phyloP scores from a whole-genome alignment of 1,139 yeast genomes.

The Yamadazyma atlantica region DNA sequence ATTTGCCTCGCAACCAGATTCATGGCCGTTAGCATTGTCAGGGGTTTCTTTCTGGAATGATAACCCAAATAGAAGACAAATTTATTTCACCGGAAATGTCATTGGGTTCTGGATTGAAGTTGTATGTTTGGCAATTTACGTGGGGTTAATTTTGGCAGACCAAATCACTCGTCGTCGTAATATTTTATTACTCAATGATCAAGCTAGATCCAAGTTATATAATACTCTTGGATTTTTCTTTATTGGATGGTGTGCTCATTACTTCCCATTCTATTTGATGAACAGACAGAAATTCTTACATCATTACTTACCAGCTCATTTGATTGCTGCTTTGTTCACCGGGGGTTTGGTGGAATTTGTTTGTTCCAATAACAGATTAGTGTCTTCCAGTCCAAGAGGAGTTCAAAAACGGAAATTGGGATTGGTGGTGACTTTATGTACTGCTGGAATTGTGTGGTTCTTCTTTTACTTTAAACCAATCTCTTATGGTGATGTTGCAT shows the following conservation, averaged over 20 bases:
- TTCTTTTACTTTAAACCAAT: slow-evolving; percentile 80
- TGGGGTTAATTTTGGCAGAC: slow-evolving; percentile 68
- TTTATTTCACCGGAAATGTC: slow-evolving; percentile 86
- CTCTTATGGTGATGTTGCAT: slow-evolving; percentile 74
- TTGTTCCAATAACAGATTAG: slow-evolving; percentile 54
- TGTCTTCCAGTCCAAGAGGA: slow-evolving; percentile 17
- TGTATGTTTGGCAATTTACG: slow-evolving; percentile 61
- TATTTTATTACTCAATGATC: slow-evolving; percentile 52
- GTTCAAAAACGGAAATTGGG: slow-evolving; percentile 27
- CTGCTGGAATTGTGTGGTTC: slow-evolving; percentile 55
- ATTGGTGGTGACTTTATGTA: slow-evolving; percentile 38
- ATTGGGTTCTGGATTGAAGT: slow-evolving; percentile 92
- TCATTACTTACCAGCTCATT: slow-evolving; percentile 95
- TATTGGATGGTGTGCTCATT: slow-evolving; percentile 85
- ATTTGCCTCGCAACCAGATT: slow-evolving; percentile 87
- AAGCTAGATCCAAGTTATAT: slow-evolving; percentile 73
- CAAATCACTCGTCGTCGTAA: slow-evolving; percentile 77
- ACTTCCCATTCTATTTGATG: slow-evolving; percentile 90
- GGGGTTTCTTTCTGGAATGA: slow-evolving; percentile 98
- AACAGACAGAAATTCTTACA: slow-evolving; percentile 90
- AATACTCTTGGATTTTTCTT: slow-evolving; percentile 83
- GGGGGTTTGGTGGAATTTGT: slow-evolving; percentile 83
- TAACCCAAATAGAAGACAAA: slow-evolving; percentile 61
- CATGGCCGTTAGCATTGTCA: slow-evolving; percentile 90
- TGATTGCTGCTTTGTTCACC: slow-evolving; percentile 79